A percentile compares a stretch with the other conserved stretches of the same genome.
These are phyloP conservation scores for Apostasia shenzhenica DNA, from an alignment of 106 monocot genomes.

Conservation along the genomic window DNA sequence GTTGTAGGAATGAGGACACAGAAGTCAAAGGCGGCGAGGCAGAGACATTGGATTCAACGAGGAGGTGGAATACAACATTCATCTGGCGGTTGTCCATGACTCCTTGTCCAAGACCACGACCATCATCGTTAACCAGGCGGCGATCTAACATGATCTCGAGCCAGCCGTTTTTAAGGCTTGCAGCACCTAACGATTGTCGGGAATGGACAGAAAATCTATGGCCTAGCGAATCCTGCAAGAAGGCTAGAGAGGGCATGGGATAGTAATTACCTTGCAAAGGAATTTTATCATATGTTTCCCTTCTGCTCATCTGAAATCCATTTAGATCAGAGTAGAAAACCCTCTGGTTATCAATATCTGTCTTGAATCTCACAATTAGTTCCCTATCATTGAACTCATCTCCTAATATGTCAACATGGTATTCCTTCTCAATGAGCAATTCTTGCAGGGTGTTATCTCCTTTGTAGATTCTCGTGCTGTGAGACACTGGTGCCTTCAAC, in stretches of 20 bases:
- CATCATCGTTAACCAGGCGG: slow-evolving; percentile 74
- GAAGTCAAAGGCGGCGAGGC: slow-evolving; percentile 21
- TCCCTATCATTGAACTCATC: slow-evolving; percentile 78
- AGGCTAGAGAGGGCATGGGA: slow-evolving; percentile 91
- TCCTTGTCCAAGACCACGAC: slow-evolving; percentile 88
- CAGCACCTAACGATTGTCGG: slow-evolving; percentile 76
- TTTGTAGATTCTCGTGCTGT: slow-evolving; percentile 74
- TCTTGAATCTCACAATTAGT: slow-evolving; percentile 82
- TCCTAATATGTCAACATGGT: slow-evolving; percentile 78
- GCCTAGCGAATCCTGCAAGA: slow-evolving; percentile 68
- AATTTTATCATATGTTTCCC: slow-evolving; percentile 91
- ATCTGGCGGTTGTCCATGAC: slow-evolving; percentile 90
- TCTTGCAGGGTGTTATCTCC: slow-evolving; percentile 58
- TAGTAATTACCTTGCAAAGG: slow-evolving; percentile 96
- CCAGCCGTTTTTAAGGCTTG: slow-evolving; percentile 86
- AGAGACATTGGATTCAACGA: slow-evolving; percentile 69
- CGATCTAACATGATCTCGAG: slow-evolving; percentile 95
- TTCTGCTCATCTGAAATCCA: slow-evolving; percentile 92
- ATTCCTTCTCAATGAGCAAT: slow-evolving; percentile 90
- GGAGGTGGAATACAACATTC: slow-evolving; percentile 77
- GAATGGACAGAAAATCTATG: slow-evolving; percentile 85
- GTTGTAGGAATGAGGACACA: slow-evolving; percentile 29
- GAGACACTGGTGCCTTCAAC: slow-evolving; percentile 57
- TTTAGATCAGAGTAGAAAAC: slow-evolving; percentile 89
- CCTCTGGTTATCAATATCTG: slow-evolving; percentile 63